Percentiles rank a stretch among this genome's conserved stretches.
These are phyloP conservation scores for Lactarius sanguifluus DNA, from an alignment of 768 basidiomycete genomes.

Conservation along the genomic window DNA sequence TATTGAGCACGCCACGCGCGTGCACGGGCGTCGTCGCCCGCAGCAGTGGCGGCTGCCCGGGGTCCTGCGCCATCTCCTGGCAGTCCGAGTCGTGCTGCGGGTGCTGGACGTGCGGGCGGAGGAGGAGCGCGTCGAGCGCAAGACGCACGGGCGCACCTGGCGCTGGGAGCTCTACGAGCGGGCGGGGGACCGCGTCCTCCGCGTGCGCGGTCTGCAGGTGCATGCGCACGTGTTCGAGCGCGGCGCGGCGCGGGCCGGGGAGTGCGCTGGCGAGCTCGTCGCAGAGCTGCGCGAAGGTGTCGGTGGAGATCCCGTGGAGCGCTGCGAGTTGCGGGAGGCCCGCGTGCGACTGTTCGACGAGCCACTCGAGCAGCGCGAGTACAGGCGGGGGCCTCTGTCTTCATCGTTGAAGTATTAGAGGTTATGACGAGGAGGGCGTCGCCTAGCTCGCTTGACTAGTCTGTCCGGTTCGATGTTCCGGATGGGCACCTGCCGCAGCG, in stretches of 20 bases:
- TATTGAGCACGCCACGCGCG: slow-evolving; percentile 55
- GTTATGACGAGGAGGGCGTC: slow-evolving; percentile 38
- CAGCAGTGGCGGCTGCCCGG: slow-evolving; percentile 33
- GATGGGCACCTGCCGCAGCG: slow-evolving; percentile 22
- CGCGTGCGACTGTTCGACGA: slow-evolving; percentile 40
- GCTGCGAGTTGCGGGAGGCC: slow-evolving; percentile 45
- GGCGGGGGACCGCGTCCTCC: slow-evolving; percentile 24
- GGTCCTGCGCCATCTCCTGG: not conserved
- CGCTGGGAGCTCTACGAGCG: slow-evolving; percentile 8
- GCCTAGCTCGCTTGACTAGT: slow-evolving; percentile 40
- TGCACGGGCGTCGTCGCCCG: slow-evolving; percentile 35
- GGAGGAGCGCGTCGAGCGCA: slow-evolving; percentile 3
- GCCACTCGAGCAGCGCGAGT: slow-evolving; percentile 55
- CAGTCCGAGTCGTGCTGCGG: not conserved
- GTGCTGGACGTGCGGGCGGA: not conserved
- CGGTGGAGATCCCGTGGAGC: slow-evolving; percentile 49
- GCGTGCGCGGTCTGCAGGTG: slow-evolving; percentile 33
- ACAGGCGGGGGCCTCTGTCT: slow-evolving; percentile 37
- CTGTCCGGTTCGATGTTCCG: slow-evolving; percentile 26
- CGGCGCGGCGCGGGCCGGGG: slow-evolving; percentile 33
- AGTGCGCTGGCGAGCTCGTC: slow-evolving; percentile 39
- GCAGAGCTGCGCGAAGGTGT: slow-evolving; percentile 49
- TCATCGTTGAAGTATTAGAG: slow-evolving; percentile 37
- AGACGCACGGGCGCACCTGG: slow-evolving; percentile 9
- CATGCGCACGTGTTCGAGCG: slow-evolving; percentile 38